Conservation (phyloP, 768 basidiomycete species). For the Ramaria sp. region DNA sequence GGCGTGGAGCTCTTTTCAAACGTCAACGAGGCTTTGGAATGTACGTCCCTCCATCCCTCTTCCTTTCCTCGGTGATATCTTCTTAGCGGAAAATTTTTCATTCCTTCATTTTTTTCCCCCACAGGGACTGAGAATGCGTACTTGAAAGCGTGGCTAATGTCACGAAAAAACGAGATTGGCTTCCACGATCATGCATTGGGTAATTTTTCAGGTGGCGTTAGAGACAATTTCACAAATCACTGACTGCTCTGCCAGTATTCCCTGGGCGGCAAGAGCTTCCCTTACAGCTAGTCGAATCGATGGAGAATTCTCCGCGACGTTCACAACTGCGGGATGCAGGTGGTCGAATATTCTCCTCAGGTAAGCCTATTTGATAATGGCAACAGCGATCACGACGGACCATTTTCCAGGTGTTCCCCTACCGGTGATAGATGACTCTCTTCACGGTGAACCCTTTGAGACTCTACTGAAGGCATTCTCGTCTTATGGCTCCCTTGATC, state of each 20-base stretch:
- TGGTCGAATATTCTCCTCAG: slow-evolving; percentile 53
- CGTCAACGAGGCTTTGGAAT: slow-evolving; percentile 88
- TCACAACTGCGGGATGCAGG: slow-evolving; percentile 63
- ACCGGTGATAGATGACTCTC: slow-evolving; percentile 22
- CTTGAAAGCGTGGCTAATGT: slow-evolving; percentile 66
- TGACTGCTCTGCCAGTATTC: slow-evolving; percentile 26
- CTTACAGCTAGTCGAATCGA: slow-evolving; percentile 35
- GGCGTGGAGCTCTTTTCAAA: slow-evolving; percentile 75
- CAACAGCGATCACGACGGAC: background rate
- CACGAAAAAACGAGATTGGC: slow-evolving; percentile 44
- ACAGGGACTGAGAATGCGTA: slow-evolving; percentile 92
- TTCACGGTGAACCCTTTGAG: slow-evolving; percentile 47
- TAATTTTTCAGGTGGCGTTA: background rate
- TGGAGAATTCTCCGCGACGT: slow-evolving; percentile 54
- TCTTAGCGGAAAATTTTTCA: too few species aligned
- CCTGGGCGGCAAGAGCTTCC: slow-evolving; percentile 46
- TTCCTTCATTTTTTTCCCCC: background rate
- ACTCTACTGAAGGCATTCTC: slow-evolving; percentile 75
- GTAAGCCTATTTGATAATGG: slow-evolving; percentile 22
- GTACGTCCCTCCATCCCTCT: slow-evolving; percentile 49
- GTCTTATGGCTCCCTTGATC: slow-evolving; percentile 50
- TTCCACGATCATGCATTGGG: slow-evolving; percentile 16
- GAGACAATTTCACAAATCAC: background rate
- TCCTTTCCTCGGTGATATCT: too few species aligned
- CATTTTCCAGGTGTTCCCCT: slow-evolving; percentile 6